phyloP scores from a whole-genome alignment of 2,329 filamentous ascomycete species.

The Hirsutella minnesotensis region DNA sequence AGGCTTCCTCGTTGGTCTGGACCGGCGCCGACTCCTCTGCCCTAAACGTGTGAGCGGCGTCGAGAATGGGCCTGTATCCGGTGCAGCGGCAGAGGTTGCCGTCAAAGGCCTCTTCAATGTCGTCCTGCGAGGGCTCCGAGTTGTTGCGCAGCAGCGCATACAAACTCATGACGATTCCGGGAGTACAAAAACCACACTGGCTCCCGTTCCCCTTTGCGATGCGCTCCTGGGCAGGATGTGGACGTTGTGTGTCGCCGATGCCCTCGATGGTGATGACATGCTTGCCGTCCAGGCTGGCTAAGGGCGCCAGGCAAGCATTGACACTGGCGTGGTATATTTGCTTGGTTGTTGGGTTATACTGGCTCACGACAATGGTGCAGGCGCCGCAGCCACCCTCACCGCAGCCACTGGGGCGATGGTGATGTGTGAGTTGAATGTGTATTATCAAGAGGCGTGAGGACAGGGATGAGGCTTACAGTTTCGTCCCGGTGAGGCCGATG shows the following conservation, averaged over 20 bases:
- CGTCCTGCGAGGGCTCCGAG: constrained; percentile 61
- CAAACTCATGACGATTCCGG: constrained; percentile 94
- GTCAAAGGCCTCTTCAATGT: constrained; percentile 93
- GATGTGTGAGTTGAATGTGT: neutral
- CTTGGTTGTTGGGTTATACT: constrained; percentile 85
- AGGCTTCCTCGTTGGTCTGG: neutral
- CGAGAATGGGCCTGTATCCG: constrained; percentile 85
- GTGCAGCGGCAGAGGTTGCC: constrained; percentile 94
- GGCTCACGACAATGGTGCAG: constrained; percentile 89
- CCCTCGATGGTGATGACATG: constrained; percentile 97
- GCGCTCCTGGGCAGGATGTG: constrained; percentile 83
- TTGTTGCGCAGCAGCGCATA: constrained; percentile 89
- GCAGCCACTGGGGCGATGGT: constrained; percentile 50
- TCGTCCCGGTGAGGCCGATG: constrained; percentile 88
- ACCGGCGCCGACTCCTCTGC: constrained; percentile 26
- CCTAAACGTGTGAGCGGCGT: constrained; percentile 86
- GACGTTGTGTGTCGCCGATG: constrained; percentile 76
- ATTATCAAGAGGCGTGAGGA: neutral
- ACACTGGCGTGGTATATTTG: constrained; percentile 93
- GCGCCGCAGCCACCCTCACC: constrained; percentile 94
- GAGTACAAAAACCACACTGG: constrained; percentile 91
- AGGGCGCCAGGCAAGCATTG: constrained; percentile 87
- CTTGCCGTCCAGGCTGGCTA: constrained; percentile 90
- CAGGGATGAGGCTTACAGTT: constrained; percentile 43
- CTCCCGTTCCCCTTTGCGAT: constrained; percentile 87